Conservation (phyloP, 2,329 filamentous ascomycete species). For the Colletotrichum zoysiae region DNA sequence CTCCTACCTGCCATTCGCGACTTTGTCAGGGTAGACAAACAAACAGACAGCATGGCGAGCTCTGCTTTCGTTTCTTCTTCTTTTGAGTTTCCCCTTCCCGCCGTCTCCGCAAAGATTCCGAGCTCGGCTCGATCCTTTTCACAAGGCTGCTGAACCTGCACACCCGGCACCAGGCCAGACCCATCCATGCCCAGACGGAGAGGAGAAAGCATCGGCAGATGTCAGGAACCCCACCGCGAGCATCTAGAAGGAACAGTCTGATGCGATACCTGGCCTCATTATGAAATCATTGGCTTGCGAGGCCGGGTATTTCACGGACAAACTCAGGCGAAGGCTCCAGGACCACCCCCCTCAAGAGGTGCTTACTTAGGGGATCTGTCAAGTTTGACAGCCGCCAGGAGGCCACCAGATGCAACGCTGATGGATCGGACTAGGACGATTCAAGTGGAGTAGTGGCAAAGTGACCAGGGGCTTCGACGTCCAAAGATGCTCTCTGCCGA, state of each 20-base stretch:
- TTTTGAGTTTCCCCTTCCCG: neutral
- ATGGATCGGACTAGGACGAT: constrained; percentile 40
- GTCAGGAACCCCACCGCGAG: constrained; percentile 22
- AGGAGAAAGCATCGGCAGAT: constrained; percentile 5
- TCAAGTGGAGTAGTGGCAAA: constrained; percentile 35
- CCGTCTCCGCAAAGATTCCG: constrained; percentile 2
- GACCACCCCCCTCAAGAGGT: constrained; percentile 13
- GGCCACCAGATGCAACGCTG: constrained; percentile 40
- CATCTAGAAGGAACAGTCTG: constrained; percentile 5
- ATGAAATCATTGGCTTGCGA: constrained; percentile 37
- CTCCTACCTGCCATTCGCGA: neutral
- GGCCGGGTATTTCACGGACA: constrained; percentile 14
- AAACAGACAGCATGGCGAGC: neutral
- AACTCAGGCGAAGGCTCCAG: constrained; percentile 8
- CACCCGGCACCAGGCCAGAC: constrained; percentile 6
- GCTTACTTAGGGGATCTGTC: constrained; percentile 41
- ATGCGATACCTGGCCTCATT: constrained; percentile 39
- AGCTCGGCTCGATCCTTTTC: constrained; percentile 1
- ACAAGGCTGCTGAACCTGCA: constrained; percentile 18
- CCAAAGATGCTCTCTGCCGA: constrained; percentile 39
- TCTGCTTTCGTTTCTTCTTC: neutral
- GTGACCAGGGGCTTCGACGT: constrained; percentile 35
- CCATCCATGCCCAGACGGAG: constrained; percentile 20
- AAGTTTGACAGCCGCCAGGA: constrained; percentile 42
- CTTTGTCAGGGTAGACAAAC: neutral